A percentile compares a stretch with the other conserved stretches of the same genome.
Evolutionary conservation across 345 rosid species (phyloP).

Genomic region (Draba incana): DNA sequence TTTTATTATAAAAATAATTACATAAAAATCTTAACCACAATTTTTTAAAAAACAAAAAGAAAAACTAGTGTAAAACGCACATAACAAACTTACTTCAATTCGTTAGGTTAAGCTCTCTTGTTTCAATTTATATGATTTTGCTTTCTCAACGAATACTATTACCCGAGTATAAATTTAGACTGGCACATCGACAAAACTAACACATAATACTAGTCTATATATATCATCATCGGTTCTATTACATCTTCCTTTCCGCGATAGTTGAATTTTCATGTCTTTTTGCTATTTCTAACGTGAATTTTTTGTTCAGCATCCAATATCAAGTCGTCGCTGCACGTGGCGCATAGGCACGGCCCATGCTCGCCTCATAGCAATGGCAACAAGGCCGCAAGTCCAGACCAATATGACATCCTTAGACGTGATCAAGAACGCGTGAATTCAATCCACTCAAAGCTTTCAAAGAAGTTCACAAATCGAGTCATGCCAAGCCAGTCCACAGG

Average conservation of each 20-base stretch:
- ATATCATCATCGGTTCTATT: no score
- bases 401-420: conserved; percentile 47
- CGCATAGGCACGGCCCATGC: conserved; percentile 71
- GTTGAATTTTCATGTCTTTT: no score
- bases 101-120: no score
- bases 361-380: not conserved
- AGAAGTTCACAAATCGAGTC: not conserved
- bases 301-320: conserved; percentile 33
- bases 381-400: conserved; percentile 34
- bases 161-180: no score
- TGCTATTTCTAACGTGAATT: not conserved
- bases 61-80: no score
- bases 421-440: conserved; percentile 63
- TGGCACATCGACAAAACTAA: no score
- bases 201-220: no score
- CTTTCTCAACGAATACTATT: no score
- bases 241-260: no score
- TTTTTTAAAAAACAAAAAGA: not conserved
- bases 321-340: conserved; percentile 52
- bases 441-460: conserved; percentile 48
- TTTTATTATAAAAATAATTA: no score
- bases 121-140: no score
- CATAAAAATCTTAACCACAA: not conserved
- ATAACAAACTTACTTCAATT: no score
- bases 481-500: conserved; percentile 15